phyloP scores from a whole-genome alignment of 208 protist genomes.

The Zelonia costaricensis region DNA sequence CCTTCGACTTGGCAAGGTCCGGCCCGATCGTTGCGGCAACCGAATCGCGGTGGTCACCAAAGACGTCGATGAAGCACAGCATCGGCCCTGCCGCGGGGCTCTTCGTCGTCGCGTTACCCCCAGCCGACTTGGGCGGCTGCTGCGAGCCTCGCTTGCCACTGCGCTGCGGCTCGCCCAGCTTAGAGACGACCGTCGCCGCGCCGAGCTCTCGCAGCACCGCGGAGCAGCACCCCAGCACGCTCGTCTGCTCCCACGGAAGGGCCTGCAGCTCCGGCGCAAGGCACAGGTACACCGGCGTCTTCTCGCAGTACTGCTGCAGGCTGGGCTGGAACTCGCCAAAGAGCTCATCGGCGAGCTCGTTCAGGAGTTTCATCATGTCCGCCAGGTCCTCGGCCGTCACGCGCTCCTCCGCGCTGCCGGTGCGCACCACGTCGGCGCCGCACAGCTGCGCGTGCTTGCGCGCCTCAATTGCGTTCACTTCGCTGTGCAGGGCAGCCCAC shows the following conservation, averaged over 20 bases:
- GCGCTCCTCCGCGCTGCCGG: conserved; percentile 28
- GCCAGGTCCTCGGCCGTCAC: conserved; percentile 31
- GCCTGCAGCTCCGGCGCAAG: conserved; percentile 65
- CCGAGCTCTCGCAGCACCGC: conserved; percentile 67
- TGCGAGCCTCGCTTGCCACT: conserved; percentile 7
- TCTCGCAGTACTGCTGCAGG: conserved; percentile 33
- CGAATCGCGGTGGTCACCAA: conserved; percentile 52
- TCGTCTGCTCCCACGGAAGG: conserved; percentile 64
- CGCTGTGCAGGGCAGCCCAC: conserved; percentile 17
- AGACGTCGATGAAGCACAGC: conserved; percentile 64
- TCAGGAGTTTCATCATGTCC: conserved; percentile 19
- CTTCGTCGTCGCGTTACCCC: neutral
- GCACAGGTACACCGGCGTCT: conserved; percentile 64
- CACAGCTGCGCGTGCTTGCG: conserved; percentile 10
- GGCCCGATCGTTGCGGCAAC: conserved; percentile 30
- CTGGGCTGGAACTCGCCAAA: conserved; percentile 43
- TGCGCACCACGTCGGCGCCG: conserved; percentile 6
- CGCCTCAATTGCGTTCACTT: conserved; percentile 23
- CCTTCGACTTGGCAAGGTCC: conserved; percentile 34
- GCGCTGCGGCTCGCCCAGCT: conserved; percentile 20
- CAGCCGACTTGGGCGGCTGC: conserved; percentile 4
- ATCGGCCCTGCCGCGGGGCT: conserved; percentile 2
- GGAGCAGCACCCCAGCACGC: conserved; percentile 39
- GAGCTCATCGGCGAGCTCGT: conserved; percentile 26
- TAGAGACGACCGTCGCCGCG: conserved; percentile 36